Base-by-base conservation (phyloP, 257 asterid species). In the Solanum neorickii region DNA sequence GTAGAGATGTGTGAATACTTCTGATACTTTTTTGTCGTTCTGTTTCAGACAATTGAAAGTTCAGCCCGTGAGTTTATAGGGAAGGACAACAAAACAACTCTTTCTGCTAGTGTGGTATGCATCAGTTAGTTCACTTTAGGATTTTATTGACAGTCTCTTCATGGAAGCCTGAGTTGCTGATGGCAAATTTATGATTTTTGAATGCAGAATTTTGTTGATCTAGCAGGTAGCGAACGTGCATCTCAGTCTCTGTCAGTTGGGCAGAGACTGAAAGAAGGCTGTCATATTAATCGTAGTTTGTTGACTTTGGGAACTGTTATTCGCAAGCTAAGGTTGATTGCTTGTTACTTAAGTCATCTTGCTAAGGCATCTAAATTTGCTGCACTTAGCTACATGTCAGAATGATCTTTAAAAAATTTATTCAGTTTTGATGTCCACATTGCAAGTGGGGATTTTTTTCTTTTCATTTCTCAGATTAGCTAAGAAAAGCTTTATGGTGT, bases 211-310 rank as follows among this genome's bases (percentile, higher is more conserved):
- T 96, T 96, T 93, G 99, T 97, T 91, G 99, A 97, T 91, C 91
- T 97, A 87, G 99, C 99, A 52, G 99, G 99, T 73, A 97, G 99
- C 87, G 99, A 97, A 92, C 97, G 99, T 75, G 99, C 99, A 90
- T 94, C 99, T 93, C 99, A 96, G 92, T 94, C 99, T 44, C 88
- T 93, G 91, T 96, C 99, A 70, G 98, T 90, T 75, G 99, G 99
- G 86, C 98, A 96, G 88, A 92, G 99, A 92, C 94, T 97, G 89
- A 97, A 97, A 92, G 99, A 97, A 90, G 99, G 99, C 73, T 97
- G 99, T 93, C 99, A 97, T 90, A 97, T 97, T 87, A 97, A 97
- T 88, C 99, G 99, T 87, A 97, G 99, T 93, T 94, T 97, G 89
- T 91, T 97, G 86, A 96, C 99, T 88, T 90, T 96, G 77, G 95